phyloP scores from a whole-genome alignment of 768 basidiomycete species.

The Leccinellum luteum region DNA sequence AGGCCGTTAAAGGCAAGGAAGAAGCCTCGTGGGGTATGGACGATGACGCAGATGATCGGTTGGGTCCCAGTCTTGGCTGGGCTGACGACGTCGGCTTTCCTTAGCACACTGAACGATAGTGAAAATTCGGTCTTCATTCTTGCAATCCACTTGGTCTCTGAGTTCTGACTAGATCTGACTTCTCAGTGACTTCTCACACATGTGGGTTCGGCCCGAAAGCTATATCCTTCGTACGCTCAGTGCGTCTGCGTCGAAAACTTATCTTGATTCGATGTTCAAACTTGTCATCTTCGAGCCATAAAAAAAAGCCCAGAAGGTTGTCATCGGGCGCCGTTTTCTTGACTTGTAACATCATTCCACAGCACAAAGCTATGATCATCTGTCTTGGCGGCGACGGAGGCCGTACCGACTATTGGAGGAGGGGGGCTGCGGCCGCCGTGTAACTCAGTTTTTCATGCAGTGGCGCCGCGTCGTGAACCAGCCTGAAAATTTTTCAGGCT shows the following conservation, averaged over 20 bases:
- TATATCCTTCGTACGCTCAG: no score
- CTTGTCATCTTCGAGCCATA: not conserved
- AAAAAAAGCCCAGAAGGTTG: not conserved
- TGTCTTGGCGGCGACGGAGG: not conserved
- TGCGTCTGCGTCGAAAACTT: not conserved
- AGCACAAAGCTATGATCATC: not conserved
- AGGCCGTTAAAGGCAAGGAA: slow-evolving; percentile 33
- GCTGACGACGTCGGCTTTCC: slow-evolving; percentile 27
- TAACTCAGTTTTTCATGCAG: not conserved
- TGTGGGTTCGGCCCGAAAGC: not conserved
- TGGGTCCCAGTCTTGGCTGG: slow-evolving; percentile 21
- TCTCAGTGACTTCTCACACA: not conserved
- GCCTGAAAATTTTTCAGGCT: not conserved
- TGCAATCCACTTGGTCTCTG: not conserved
- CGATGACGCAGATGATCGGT: slow-evolving; percentile 27
- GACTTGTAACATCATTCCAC: not conserved
- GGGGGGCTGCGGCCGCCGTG: not conserved
- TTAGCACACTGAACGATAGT: slow-evolving; percentile 1
- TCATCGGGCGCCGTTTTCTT: not conserved
- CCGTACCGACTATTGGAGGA: not conserved
- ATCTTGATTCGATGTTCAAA: not conserved
- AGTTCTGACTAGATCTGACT: not conserved
- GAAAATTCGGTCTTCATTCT: not conserved
- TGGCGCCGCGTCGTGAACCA: not conserved
- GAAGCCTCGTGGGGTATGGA: slow-evolving; percentile 28